Conservation (phyloP, 139 green algal species). For the Ostreobium quekettii region DNA sequence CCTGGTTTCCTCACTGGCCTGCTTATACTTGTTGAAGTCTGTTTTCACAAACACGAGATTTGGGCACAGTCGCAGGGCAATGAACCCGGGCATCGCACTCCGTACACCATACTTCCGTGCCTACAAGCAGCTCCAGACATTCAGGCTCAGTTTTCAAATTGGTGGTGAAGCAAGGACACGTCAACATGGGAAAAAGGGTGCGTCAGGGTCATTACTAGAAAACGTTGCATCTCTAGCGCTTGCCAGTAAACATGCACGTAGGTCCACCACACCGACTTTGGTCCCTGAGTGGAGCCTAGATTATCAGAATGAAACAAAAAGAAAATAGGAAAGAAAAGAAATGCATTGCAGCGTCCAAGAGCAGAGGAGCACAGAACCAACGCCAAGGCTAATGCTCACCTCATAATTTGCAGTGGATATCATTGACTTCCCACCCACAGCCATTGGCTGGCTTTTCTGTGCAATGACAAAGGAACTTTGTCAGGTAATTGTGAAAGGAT, state of each 20-base stretch:
- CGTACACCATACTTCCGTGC: conserved; percentile 74
- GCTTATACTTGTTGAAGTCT: conserved; percentile 45
- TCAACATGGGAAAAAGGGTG: neutral
- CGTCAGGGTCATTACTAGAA: too few relatives aligned
- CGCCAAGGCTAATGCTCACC: conserved; percentile 11
- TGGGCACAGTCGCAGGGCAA: conserved; percentile 67
- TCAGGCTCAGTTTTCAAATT: neutral
- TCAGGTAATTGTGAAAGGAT: too few relatives aligned
- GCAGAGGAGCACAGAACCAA: neutral
- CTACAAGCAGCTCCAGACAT: neutral
- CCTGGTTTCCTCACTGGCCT: conserved; percentile 32
- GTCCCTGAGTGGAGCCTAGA: too few relatives aligned
- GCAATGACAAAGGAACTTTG: too few relatives aligned
- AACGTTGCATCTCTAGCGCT: too few relatives aligned
- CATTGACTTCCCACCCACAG: conserved; percentile 80
- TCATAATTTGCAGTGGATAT: conserved; percentile 84
- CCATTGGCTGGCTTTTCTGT: conserved; percentile 63
- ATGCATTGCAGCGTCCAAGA: too few relatives aligned
- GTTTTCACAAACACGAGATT: conserved; percentile 60
- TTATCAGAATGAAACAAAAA: too few relatives aligned
- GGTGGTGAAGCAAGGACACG: neutral
- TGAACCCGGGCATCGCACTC: conserved; percentile 84
- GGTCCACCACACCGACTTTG: too few relatives aligned
- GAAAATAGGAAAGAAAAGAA: too few relatives aligned
- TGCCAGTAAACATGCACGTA: too few relatives aligned